Conservation (phyloP, 164 flowering plant species). For the Stephania japonica region DNA sequence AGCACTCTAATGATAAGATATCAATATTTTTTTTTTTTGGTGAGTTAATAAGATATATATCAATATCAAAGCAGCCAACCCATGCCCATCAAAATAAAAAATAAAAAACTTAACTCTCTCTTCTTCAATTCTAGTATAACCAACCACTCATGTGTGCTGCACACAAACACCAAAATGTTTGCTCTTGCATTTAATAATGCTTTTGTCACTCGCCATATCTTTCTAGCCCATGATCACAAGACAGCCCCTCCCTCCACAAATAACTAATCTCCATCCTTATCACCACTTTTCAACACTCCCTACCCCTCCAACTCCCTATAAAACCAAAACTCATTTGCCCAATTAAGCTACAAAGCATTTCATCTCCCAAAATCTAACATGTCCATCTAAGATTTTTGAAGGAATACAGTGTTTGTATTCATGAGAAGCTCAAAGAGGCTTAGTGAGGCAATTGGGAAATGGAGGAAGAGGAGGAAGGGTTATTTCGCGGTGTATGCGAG, state of each 20-base stretch:
- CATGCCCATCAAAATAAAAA: not conserved
- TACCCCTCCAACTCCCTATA: not conserved
- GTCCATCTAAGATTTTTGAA: not conserved
- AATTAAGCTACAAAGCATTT: not conserved
- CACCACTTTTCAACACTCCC: not conserved
- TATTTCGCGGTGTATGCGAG: slow-evolving; percentile 38
- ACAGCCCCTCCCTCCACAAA: not conserved
- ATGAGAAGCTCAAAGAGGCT: slow-evolving; percentile 27
- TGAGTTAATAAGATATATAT: not conserved
- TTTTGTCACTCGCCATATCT: not conserved
- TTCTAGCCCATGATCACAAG: slow-evolving; percentile 1
- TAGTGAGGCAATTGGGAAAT: slow-evolving; percentile 28
- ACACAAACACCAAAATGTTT: not conserved
- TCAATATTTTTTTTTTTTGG: no score
- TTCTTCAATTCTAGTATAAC: not conserved
- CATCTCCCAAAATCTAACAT: not conserved
- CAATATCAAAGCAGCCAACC: not conserved
- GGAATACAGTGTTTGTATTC: not conserved
- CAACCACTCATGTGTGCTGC: not conserved
- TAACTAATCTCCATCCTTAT: not conserved
- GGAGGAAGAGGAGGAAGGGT: slow-evolving; percentile 32
- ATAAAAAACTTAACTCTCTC: not conserved
- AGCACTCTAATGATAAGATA: no score
- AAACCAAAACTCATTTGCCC: not conserved
- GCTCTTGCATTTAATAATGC: slow-evolving; percentile 1